These are phyloP conservation scores for Solanum paucissectum DNA, from an alignment of 257 asterid species.

Conservation along the genomic window DNA sequence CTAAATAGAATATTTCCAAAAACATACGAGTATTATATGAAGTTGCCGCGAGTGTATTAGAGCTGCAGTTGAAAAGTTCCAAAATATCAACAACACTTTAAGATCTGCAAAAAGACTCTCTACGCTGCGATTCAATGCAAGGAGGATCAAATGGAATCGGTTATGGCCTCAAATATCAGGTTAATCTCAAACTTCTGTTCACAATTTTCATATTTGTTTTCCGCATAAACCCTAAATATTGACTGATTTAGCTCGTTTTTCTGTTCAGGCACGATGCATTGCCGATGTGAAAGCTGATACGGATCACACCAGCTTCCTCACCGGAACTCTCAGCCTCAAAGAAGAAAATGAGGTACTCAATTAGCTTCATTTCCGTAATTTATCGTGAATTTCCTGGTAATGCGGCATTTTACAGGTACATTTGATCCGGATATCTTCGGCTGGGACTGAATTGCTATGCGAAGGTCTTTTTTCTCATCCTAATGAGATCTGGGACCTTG, in stretches of 20 bases:
- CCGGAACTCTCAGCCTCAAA: slow-evolving; percentile 89
- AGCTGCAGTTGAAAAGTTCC: background rate
- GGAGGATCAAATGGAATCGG: slow-evolving; percentile 85
- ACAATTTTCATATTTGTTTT: background rate
- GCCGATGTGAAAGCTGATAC: slow-evolving; percentile 93
- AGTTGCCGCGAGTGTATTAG: background rate
- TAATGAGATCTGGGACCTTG: slow-evolving; percentile 91
- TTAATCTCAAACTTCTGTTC: background rate
- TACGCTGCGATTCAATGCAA: slow-evolving; percentile 36
- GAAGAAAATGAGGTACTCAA: slow-evolving; percentile 85
- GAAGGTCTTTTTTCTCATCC: slow-evolving; percentile 96
- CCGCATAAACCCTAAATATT: background rate
- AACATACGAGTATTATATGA: background rate
- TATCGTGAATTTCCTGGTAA: background rate
- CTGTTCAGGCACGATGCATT: slow-evolving; percentile 82
- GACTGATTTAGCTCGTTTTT: background rate
- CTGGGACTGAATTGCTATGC: slow-evolving; percentile 72
- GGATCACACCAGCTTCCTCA: slow-evolving; percentile 88
- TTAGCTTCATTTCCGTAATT: background rate
- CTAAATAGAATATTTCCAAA: background rate
- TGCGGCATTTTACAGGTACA: slow-evolving; percentile 54
- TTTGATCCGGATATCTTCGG: slow-evolving; percentile 71
- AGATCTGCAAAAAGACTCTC: background rate
- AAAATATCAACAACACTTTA: background rate
- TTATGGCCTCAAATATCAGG: slow-evolving; percentile 97